Evolutionary conservation across 129 eudicot species (phyloP).

Genomic region (Daucus carota): DH1_v3.0 NC_030386.2:39462001-39462500

Average conservation of each 20-base stretch:
- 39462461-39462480: background rate
- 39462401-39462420: background rate
- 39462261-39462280: background rate
- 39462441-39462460: background rate
- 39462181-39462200: background rate
- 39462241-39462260: background rate
- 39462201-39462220: background rate
- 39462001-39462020: background rate
- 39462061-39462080: background rate
- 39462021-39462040: background rate
- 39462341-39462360: background rate
- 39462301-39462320: background rate
- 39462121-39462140: background rate
- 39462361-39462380: background rate
- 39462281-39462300: background rate
- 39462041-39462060: background rate
- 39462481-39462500: background rate
- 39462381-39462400: background rate
- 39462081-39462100: background rate
- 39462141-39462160: background rate
- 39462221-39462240: background rate
- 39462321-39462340: background rate
- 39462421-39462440: background rate
- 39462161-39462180: background rate
- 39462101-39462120: background rate